Base-by-base conservation (phyloP, 371 early-diverging fungal species). In the Mucor lusitanicus region DNA sequence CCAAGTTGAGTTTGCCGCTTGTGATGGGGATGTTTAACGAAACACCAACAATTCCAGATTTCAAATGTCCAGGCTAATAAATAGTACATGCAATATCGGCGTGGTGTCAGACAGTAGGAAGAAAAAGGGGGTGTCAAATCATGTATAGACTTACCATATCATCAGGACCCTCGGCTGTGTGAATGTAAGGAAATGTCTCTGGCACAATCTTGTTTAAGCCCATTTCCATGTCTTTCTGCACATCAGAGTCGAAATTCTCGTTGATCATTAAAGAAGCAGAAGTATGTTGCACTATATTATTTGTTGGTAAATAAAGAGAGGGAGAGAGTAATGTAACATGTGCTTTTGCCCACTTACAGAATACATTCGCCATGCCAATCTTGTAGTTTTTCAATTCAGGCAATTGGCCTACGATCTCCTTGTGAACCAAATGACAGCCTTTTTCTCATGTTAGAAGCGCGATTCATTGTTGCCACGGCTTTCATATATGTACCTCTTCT, bases 41-140 rank as follows among this genome's bases (percentile, higher is more conserved):
- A 0, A 88, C 92, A 27, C 97, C 97, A 50, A 96, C 75, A 28
- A 96, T 73, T 13, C 92, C 89, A 39, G 88, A 84, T 76, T 96
- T 97, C 44, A 95, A 81, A 74, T 97, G 97, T 0, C 92, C 96
- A 37, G 96, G 94, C 91, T 88, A 71, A n/a, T n/a, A n/a, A n/a
- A n/a, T n/a, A 3, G 40, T 7, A 7, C 56, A 61, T 59, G 44
- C 63, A 73, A 6, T 68, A 67, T n/a, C 5, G 12, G 17, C n/a
- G 15, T 63, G 5, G 33, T 8, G 33, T 33, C 3, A 6, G 27
- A 13, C 27, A 27, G 23, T 6, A 23, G 0, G 0, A 3, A 6
- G 67, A 80, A 80, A 75, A 54, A 7, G 25, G n/a, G n/a, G n/a
- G n/a, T 1, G 21, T 44, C 32, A 2, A 2, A 19, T 5, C 40